A percentile compares a stretch with the other conserved stretches of the same genome.
Evolutionary conservation across 129 eudicot genomes (phyloP).

Genomic region (Flaveria trinervia): DNA sequence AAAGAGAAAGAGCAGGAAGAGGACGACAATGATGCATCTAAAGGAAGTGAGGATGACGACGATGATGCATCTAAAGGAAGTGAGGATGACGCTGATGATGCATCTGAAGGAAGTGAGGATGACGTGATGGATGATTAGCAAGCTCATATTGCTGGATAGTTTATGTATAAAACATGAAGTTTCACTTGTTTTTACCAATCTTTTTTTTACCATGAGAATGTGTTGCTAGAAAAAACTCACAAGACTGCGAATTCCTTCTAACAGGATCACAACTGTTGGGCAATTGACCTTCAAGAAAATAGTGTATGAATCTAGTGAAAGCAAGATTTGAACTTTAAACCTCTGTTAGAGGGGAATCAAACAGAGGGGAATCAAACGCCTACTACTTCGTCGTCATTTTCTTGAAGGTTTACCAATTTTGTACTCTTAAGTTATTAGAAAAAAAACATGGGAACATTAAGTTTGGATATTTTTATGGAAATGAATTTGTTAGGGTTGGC

Average conservation of each 20-base stretch:
- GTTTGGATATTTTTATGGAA: background rate
- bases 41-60: conserved; percentile 35
- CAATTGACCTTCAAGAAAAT: too few species aligned
- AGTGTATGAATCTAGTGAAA: too few species aligned
- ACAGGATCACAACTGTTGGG: too few species aligned
- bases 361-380: too few species aligned
- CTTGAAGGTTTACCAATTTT: too few species aligned
- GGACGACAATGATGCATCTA: background rate
- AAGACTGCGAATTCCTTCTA: too few species aligned
- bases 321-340: too few species aligned
- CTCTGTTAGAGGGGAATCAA: too few species aligned
- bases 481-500: background rate
- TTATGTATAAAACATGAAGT: background rate
- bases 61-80: conserved; percentile 32
- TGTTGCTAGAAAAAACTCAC: too few species aligned
- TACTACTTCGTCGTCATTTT: too few species aligned
- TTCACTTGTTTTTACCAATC: background rate
- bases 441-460: background rate
- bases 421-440: too few species aligned
- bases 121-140: conserved; percentile 23
- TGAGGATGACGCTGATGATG: background rate
- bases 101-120: conserved; percentile 38
- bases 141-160: background rate
- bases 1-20: conserved; percentile 31
- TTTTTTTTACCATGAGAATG: too few species aligned